Evolutionary conservation across 78 protist genomes (phyloP).

Genomic region (Dictyostelium intermedium): DNA sequence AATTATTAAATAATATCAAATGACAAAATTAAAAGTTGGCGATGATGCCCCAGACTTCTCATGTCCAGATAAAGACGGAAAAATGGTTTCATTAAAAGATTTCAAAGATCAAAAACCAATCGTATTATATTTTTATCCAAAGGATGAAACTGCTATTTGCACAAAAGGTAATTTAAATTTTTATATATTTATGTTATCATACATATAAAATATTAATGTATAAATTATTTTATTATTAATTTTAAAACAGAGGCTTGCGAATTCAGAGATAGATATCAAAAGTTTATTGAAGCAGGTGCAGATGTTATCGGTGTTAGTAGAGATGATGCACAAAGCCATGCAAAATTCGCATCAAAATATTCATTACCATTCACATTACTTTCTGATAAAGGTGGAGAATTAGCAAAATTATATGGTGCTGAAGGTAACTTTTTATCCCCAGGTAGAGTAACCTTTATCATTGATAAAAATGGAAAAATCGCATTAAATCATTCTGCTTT

Average conservation of each 20-base stretch:
- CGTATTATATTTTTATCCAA: slow-evolving; percentile 46
- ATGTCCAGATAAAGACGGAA: slow-evolving; percentile 9
- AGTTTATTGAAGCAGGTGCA: slow-evolving; percentile 60
- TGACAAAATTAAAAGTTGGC: slow-evolving; percentile 60
- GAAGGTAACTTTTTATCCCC: slow-evolving; percentile 26
- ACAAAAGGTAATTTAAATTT: background rate
- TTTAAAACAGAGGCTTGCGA: slow-evolving; percentile 23
- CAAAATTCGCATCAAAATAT: slow-evolving; percentile 37
- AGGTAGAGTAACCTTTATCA: slow-evolving; percentile 53
- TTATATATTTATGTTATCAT: background rate
- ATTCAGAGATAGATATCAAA: slow-evolving; percentile 57
- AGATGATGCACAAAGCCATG: slow-evolving; percentile 40
- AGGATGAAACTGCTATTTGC: background rate
- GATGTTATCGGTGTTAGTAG: slow-evolving; percentile 68
- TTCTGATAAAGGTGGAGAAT: slow-evolving; percentile 2
- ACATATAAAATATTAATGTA: no score
- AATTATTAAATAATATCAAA: background rate
- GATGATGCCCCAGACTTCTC: slow-evolving; percentile 66
- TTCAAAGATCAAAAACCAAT: slow-evolving; percentile 20
- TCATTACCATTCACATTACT: slow-evolving; percentile 57
- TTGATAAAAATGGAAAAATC: slow-evolving; percentile 44
- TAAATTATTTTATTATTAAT: no score
- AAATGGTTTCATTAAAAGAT: background rate
- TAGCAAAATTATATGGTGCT: slow-evolving; percentile 29
- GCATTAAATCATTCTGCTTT: background rate